Percentiles rank a stretch among this genome's conserved stretches.
phyloP scores from a whole-genome alignment of 345 rosid genomes.

The Pistacia integerrima region DNA sequence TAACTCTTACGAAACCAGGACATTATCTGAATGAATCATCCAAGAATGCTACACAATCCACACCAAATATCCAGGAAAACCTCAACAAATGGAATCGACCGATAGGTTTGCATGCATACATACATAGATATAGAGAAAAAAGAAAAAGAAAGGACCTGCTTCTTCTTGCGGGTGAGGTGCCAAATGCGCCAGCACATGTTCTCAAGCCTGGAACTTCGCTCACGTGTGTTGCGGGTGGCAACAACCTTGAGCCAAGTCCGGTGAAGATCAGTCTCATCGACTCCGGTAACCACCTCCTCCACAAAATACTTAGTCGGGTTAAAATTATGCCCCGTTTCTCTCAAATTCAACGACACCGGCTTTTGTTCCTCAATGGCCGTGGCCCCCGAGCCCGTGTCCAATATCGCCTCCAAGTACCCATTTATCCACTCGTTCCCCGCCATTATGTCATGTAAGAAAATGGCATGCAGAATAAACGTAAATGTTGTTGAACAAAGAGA shows the following conservation, averaged over 20 bases:
- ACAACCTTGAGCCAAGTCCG: slow-evolving; percentile 97
- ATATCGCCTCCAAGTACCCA: slow-evolving; percentile 92
- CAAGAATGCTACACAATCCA: background rate
- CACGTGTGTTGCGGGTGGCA: slow-evolving; percentile 90
- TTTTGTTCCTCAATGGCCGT: slow-evolving; percentile 61
- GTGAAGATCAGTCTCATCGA: slow-evolving; percentile 88
- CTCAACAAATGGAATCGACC: background rate
- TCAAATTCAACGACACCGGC: slow-evolving; percentile 39
- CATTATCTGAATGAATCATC: background rate
- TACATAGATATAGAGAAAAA: background rate
- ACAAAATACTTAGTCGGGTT: slow-evolving; percentile 91
- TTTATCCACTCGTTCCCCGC: slow-evolving; percentile 98
- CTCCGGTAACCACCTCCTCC: slow-evolving; percentile 92
- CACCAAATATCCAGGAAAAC: background rate
- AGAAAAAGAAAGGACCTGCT: slow-evolving; percentile 58
- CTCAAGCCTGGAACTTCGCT: slow-evolving; percentile 93
- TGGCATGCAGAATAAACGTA: background rate
- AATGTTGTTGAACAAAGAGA: too few relatives aligned
- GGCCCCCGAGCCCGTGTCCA: slow-evolving; percentile 73
- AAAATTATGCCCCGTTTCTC: slow-evolving; percentile 53
- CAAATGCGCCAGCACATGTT: slow-evolving; percentile 99
- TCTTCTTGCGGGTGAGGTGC: slow-evolving; percentile 98
- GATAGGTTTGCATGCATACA: background rate
- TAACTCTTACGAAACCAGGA: background rate
- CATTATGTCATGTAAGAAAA: slow-evolving; percentile 30